phyloP scores from a whole-genome alignment of 139 green algal species.

The Chlorella vulgaris region DNA sequence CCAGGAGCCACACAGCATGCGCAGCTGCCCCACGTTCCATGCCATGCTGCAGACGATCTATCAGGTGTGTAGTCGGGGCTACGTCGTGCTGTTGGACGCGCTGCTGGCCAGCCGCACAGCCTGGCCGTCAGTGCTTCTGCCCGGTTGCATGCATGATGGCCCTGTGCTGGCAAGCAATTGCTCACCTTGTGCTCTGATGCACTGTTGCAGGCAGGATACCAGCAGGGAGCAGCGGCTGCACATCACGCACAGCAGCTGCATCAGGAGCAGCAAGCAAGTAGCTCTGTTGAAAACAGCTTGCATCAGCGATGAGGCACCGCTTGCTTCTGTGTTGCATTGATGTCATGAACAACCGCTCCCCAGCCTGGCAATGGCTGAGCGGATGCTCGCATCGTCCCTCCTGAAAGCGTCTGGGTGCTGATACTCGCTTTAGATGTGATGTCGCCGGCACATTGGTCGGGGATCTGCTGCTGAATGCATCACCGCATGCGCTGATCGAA shows the following conservation, averaged over 20 bases:
- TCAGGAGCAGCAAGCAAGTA: background rate
- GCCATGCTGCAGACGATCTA: conserved; percentile 23
- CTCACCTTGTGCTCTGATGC: background rate
- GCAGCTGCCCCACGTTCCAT: conserved; percentile 9
- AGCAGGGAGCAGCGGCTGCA: conserved; percentile 4
- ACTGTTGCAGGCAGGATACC: conserved; percentile 19
- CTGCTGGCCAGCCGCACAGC: background rate
- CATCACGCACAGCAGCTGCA: background rate
- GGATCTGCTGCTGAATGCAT: no score
- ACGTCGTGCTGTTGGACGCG: background rate
- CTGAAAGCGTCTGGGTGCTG: no score
- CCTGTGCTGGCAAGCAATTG: background rate
- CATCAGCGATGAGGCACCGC: no score
- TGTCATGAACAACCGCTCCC: no score
- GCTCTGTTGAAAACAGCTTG: no score
- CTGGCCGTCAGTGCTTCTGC: background rate
- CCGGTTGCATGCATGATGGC: background rate
- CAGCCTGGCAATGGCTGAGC: no score
- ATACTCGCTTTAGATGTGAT: background rate
- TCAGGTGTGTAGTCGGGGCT: background rate
- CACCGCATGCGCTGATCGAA: background rate
- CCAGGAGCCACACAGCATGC: conserved; percentile 15
- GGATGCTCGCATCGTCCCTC: no score
- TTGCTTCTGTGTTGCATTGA: no score
- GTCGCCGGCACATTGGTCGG: background rate